Evolutionary conservation across 2,329 filamentous ascomycete genomes (phyloP), one percentile per base, ranked within the genome.

Genomic region (Meredithiella fracta): DNA sequence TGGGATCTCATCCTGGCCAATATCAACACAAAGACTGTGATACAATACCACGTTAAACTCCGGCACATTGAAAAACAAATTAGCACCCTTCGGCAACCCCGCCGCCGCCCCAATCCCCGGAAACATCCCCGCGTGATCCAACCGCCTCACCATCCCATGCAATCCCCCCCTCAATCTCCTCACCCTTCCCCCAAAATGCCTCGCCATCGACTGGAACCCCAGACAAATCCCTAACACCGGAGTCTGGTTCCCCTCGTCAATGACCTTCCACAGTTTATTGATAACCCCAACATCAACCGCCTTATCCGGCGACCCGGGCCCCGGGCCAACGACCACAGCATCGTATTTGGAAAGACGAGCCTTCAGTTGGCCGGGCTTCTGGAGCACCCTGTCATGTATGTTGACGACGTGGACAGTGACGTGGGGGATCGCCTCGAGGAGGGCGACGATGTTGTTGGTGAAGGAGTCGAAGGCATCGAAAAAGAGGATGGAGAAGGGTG

Each of bases 391-490:
- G n/a, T 72, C 73, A 63, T 87, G 86, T 62, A 94, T 89, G 60
- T 78, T 79, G 58, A 94, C 73, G 47, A 85, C 65, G 50, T 63
- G 63, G 34, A 94, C 83, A 15, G 82, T 73, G 20, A 78, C 84
- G 58, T 75, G 70, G 7, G 94, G 74, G 2, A 79, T 74, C 3
- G 83, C 80, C 62, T 84, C 78, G 50, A 97, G 75, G 34, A 95
- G 78, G 4, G 86, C 82, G 54, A 94, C 81, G 63, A 97, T 92
- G 70, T 96, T 97, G 70, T 94, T 90, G 56, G 89, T 87, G 69
- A 96, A 98, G 44, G 90, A 96, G 71, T 98, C 92, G 69, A 94
- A 94, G 60, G 91, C 90, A 67, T 97, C 92, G 62, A 98, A 75
- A 69, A 94, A 95, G 60, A 97, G 79, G 60, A 97, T 84, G 59